phyloP scores from a whole-genome alignment of 2,329 filamentous ascomycete species.

The Stachybotrys chlorohalonatus region DNA sequence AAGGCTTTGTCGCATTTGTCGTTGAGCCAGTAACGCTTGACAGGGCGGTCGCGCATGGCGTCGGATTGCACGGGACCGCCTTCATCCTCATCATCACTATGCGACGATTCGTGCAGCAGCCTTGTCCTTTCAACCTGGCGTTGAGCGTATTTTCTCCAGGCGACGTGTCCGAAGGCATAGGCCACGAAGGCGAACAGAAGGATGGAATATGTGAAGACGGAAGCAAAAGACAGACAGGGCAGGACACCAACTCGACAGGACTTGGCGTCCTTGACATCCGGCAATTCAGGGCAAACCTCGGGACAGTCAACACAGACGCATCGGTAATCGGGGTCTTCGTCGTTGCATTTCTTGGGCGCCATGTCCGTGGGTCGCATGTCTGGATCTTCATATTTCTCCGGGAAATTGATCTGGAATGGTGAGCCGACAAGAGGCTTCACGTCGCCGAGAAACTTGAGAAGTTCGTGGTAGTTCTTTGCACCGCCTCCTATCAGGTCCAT shows the following conservation, averaged over 20 bases:
- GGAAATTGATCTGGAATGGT: constrained; percentile 98
- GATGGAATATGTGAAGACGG: constrained; percentile 76
- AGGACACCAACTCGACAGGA: constrained; percentile 77
- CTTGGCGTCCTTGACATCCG: constrained; percentile 56
- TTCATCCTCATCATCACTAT: constrained; percentile 90
- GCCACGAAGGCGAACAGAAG: constrained; percentile 60
- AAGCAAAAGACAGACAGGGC: constrained; percentile 90
- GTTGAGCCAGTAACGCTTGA: constrained; percentile 75
- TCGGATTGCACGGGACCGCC: constrained; percentile 66
- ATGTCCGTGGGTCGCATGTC: constrained; percentile 66
- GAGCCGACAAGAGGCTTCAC: constrained; percentile 79
- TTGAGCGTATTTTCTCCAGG: constrained; percentile 63
- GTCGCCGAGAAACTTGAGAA: constrained; percentile 87
- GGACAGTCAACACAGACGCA: constrained; percentile 94
- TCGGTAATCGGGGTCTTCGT: constrained; percentile 72
- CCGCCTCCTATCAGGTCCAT: constrained; percentile 96
- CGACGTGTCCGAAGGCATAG: constrained; percentile 63
- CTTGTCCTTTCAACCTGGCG: constrained; percentile 76
- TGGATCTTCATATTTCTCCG: constrained; percentile 48
- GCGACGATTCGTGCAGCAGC: constrained; percentile 72
- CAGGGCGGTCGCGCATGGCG: constrained; percentile 70
- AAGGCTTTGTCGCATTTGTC: constrained; percentile 74
- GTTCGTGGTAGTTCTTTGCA: constrained; percentile 77
- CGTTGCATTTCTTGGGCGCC: constrained; percentile 79
- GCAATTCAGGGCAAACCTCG: constrained; percentile 72